Base-by-base conservation (phyloP, 768 basidiomycete species). In the Boletus pseudopeckii region DNA sequence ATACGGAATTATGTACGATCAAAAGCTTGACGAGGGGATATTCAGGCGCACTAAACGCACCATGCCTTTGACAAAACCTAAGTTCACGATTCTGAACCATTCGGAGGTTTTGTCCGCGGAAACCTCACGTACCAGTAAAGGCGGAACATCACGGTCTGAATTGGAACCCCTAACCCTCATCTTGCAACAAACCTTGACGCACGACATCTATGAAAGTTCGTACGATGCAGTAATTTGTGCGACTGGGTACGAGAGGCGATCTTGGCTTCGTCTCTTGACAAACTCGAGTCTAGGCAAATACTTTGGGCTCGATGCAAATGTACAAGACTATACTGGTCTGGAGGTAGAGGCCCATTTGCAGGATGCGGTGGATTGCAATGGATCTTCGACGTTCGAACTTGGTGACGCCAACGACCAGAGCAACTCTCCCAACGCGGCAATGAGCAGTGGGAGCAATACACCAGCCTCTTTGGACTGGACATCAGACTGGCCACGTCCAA, bases 161-260 rank as follows among this genome's bases (percentile, higher is more conserved):
- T 10, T 20, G 42, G 45, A 45, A 47, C 30, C 50, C 5, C 64
- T 61, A 3, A 52, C 73, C 13, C 62, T 78, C 40, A 61, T 58
- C 20, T 58, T 72, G 33, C 71, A 73, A 61, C 71, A 77, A 59
- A 56, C 72, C 9, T 63, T 77, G 44, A 71, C 68, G n/a, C 67
- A 64, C 11, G 61, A 68, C 14, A 59, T 68, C 51, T 57, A 62
- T 13, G 64, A 71, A 43, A 53, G 60, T 34, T 62, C 62, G 24
- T 82, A 81, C 64, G 78, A 82, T 59, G 71, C 65, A 26, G 63
- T 82, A 60, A 63, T 82, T 48, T 80, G 77, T 62, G 80, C 79
- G 2, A 82, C 81, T 11, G 81, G 80, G 13, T 82, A 82, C 61
- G 74, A 80, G 52, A 74, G 79, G 26, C 68, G 72, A n/a, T 67